Percentiles rank a stretch among this genome's conserved stretches.
phyloP scores from a whole-genome alignment of 306 rosid genomes.

The Purshia tridentata region DNA sequence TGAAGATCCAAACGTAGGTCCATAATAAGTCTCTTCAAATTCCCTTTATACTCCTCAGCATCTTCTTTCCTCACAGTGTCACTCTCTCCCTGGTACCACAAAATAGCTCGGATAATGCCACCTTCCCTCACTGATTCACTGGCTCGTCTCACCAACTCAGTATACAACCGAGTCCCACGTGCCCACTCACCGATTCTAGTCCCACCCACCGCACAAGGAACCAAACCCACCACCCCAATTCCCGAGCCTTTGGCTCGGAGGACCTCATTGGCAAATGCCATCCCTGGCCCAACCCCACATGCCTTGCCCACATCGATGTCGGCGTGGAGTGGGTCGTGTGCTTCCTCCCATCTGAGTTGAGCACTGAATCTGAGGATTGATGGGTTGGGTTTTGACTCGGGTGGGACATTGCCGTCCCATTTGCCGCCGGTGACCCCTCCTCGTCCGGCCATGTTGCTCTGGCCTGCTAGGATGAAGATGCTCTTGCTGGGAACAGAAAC shows the following conservation, averaged over 20 bases:
- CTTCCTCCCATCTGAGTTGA: conserved; percentile 50
- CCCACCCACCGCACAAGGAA: conserved; percentile 69
- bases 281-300: conserved; percentile 64
- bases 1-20: conserved; percentile 43
- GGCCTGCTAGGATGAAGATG: conserved; percentile 57
- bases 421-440: conserved; percentile 43
- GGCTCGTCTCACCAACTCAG: conserved; percentile 36
- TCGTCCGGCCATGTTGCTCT: conserved; percentile 77
- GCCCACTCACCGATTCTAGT: conserved; percentile 48
- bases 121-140: conserved; percentile 23
- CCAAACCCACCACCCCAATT: conserved; percentile 39
- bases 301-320: conserved; percentile 51
- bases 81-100: conserved; percentile 75
- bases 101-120: conserved; percentile 34
- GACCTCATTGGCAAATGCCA: conserved; percentile 57
- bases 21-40: conserved; percentile 37
- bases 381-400: conserved; percentile 36
- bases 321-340: conserved; percentile 54
- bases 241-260: background rate
- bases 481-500: background rate
- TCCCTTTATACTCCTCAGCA: conserved; percentile 35
- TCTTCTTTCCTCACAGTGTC: conserved; percentile 48
- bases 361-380: conserved; percentile 33
- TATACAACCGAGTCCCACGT: conserved; percentile 41
- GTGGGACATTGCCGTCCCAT: conserved; percentile 42